Evolutionary conservation across 1,284 basidiomycete species (phyloP), one percentile per base, ranked within the genome.

Genomic region (Mycosarcoma mackinlayi): DNA sequence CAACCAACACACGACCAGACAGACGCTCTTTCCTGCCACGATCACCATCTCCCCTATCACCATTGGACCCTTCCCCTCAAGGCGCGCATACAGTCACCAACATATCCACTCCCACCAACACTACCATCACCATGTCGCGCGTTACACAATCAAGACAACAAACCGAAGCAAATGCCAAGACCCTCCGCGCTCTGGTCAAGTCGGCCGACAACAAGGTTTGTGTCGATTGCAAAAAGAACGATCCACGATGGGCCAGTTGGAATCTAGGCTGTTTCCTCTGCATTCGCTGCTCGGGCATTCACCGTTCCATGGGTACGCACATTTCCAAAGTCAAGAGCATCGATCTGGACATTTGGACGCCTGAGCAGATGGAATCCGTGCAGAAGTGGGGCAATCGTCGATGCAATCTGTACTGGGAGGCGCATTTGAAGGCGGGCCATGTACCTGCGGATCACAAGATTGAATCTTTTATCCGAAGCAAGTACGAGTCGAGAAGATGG

Each of bases 231-330:
- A 68, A 71, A 57, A 72, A 77, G 39, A 70, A 59, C 45, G 95
- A 98, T 86, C 92, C 95, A 34, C 87, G 95, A 80, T 98, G 95
- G 95, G 95, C 95, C 19, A 94, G 93, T 2, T 97, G 94, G 92
- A 98, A 98, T 83, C 84, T 98, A 27, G 94, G 94, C 28, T 91
- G 93, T 3, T 96, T 92, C 82, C 86, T 97, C 35, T 98, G 95
- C 83, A 98, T 98, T 75, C 88, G 95, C 61, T 98, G 95, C 85
- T 97, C 94, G n/a, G 95, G 95, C 30, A 92, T 98, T 59, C 95
- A 98, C 84, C 90, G 96, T 35, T 91, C 92, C 28, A 95, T 98
- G 93, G 96, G 96, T 65, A 98, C 95, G 0, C 96, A 98, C 55
- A 75, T 76, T 24, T 71, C 54, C 51, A 80, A 76, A 50, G 93